These are phyloP conservation scores for Boletus sp. DNA, from an alignment of 1,284 basidiomycete genomes.

Conservation along the genomic window DNA sequence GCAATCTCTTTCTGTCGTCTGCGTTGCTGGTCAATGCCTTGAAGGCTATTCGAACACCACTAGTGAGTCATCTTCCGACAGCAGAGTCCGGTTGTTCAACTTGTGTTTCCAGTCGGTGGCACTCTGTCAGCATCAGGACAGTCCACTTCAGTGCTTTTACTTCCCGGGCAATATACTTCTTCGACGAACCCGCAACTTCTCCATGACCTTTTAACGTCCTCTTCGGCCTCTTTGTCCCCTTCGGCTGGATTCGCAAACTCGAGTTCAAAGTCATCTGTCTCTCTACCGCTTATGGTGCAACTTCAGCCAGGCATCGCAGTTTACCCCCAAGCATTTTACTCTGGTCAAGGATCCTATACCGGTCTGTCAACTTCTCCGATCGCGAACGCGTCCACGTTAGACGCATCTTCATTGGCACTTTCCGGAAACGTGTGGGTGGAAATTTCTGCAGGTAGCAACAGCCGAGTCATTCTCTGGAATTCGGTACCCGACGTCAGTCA, in stretches of 20 bases:
- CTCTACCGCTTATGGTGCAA: conserved; percentile 60
- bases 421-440: conserved; percentile 66
- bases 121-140: conserved; percentile 53
- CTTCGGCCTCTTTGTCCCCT: conserved; percentile 53
- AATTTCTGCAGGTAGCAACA: conserved; percentile 48
- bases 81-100: conserved; percentile 18
- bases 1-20: conserved; percentile 61
- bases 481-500: conserved; percentile 73
- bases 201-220: conserved; percentile 59
- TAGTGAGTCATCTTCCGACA: conserved; percentile 41
- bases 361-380: conserved; percentile 48
- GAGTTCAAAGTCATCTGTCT: conserved; percentile 36
- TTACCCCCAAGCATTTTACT: conserved; percentile 57
- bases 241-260: conserved; percentile 60
- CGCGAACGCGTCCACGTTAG: conserved; percentile 47
- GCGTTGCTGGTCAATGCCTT: conserved; percentile 79
- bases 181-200: conserved; percentile 67
- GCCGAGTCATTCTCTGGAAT: conserved; percentile 67
- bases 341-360: conserved; percentile 58
- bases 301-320: conserved; percentile 62
- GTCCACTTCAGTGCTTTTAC: conserved; percentile 52
- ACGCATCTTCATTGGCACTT: conserved; percentile 54
- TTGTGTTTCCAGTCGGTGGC: conserved; percentile 51
- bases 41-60: conserved; percentile 69
- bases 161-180: conserved; percentile 71